Evolutionary conservation across 257 asterid species (phyloP).

Genomic region (Penstemon barbatus): DNA sequence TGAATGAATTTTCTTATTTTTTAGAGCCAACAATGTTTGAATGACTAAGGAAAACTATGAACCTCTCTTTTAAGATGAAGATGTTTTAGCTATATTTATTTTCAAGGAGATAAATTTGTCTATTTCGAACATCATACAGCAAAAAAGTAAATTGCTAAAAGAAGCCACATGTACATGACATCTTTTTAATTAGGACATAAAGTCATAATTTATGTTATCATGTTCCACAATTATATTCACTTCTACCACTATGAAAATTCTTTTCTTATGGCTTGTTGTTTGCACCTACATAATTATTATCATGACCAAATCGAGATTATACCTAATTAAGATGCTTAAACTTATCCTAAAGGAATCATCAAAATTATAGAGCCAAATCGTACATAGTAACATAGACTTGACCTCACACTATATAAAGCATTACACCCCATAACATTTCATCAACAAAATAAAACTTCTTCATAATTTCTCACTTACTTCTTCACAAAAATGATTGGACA

Average conservation of each 20-base stretch:
- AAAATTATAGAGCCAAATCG: background rate
- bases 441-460: constrained; percentile 3
- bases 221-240: background rate
- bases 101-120: too few species aligned
- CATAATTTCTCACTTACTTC: constrained; percentile 5
- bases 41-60: too few species aligned
- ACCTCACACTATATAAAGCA: constrained; percentile 23
- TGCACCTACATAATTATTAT: background rate
- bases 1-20: too few species aligned
- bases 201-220: background rate
- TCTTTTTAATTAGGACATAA: too few species aligned
- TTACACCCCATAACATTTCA: constrained; percentile 1
- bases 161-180: too few species aligned
- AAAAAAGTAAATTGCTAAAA: too few species aligned
- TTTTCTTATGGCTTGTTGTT: background rate
- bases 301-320: background rate
- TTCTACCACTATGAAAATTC: background rate
- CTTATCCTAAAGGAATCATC: constrained; percentile 18
- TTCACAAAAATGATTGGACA: constrained; percentile 36
- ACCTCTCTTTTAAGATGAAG: too few species aligned
- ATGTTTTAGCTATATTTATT: too few species aligned
- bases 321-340: background rate
- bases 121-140: too few species aligned
- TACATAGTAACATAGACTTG: background rate
- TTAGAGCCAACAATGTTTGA: too few species aligned